Evolutionary conservation across 306 rosid species (phyloP), one percentile per base, ranked within the genome.

Genomic region (Hippophae tibetana): DNA sequence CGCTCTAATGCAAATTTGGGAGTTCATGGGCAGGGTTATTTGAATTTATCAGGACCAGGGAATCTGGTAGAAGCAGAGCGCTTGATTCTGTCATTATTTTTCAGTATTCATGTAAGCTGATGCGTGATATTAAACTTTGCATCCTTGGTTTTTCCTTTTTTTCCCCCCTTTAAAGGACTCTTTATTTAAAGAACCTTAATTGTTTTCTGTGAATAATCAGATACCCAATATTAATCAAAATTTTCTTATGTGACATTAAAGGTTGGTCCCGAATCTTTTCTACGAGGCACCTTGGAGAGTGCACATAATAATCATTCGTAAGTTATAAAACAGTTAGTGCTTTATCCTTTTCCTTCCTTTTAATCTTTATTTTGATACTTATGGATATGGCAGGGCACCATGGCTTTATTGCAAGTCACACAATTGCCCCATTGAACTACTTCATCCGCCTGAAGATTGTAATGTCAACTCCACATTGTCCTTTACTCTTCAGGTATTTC

Each of bases 371-470:
- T 31, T 46, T 72, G 49, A 76, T 61, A 60, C 40, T 42, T 68
- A 62, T 63, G 53, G 54, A 63, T 67, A 56, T 80, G 72, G 48
- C 58, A 92, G 95, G 86, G 61, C 71, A 50, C 89, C 89, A 3
- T 60, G 54, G 46, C 88, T 87, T 73, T 74, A 84, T 78, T 92
- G 98, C 72, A 76, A 79, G 61, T 80, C 59, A 57, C 85, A 80
- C 68, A 76, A 74, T 78, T 92, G 98, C 77, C 95, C 98, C 23
- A 58, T 31, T 58, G 98, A 92, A 72, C 71, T 92, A 74, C 81
- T 92, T 65, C 89, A 92, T 74, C 98, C 98, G 7, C 96, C 98
- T 47, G 96, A 92, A 79, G 96, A 87, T 64, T 92, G 98, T 73
- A 92, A 92, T 25, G 82, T 92, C 77, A 92, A 92, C 83, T 92